Evolutionary conservation across 306 rosid genomes (phyloP), one percentile per base, ranked within the genome.

Genomic region (Acmispon strigosus): DNA sequence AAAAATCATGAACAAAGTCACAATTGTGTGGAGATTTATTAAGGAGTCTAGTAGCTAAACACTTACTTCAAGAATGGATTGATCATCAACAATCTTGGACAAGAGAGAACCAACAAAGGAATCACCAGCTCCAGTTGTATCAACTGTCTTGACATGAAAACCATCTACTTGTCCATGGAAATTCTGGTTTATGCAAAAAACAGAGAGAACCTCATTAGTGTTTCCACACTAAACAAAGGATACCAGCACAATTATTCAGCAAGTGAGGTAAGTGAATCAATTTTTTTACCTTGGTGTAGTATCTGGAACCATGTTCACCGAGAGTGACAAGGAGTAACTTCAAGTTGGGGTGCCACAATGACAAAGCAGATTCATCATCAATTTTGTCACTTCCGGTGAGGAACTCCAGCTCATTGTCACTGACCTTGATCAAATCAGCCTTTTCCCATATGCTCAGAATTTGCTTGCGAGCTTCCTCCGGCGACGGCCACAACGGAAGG

Each of bases 281-380:
- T 18, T 4, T 2, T 27, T 12, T 47, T 84, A 91, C 99, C 97
- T 90, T 87, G 76, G 98, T 86, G 82, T 94, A 94, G 84, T 90
- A 94, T 80, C 72, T 89, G 80, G 92, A 89, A 53, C 98, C 98
- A 0, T 88, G 59, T 59, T 94, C 97, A 5, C 98, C 98, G 6
- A 94, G 89, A 19, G 98, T 94, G 75, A 94, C 96, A 14, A 94
- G 96, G 62, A 94, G 96, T 43, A 94, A 89, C 85, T 89, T 94
- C 88, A 94, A 77, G 37, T 83, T 86, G 34, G 87, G 85, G 54
- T 82, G 96, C 98, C 96, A 94, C 50, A 89, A 68, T 0, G 90
- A 69, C 85, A 88, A 3, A 3, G 85, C 3, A 4, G 58, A 32
- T 32, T 32, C 96, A 42, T 92, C 98, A 62, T 89, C 96, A 59